Base-by-base conservation (phyloP, 2,329 filamentous ascomycete genomes). In the Magnaporthiopsis rhizophila region DNA sequence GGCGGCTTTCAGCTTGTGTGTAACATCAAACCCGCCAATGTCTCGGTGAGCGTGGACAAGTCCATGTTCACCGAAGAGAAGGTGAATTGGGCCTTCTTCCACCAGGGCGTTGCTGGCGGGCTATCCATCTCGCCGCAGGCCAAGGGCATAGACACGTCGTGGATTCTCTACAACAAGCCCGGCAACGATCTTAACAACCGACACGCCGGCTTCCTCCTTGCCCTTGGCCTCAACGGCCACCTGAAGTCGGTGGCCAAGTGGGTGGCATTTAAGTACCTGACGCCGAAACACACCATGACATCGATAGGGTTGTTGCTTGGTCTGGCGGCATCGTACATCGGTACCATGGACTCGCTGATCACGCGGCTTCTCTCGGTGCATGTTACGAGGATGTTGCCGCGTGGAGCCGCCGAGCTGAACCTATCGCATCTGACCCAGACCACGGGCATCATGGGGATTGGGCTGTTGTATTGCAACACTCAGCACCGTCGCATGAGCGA, bases 181-280 rank as follows among this genome's bases (percentile, higher is more conserved):
- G 79, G 80, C 0, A 84, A 87, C 53, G 95, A 99, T 63, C 82
- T 97, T 18, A 97, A 90, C 67, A 97, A 98, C 72, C 86, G 95
- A n/a, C 95, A 99, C 74, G 96, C 95, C 36, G 95, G 95, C 0
- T 95, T 99, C 68, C 78, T 99, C 58, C 82, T 99, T 0, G 95
- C 92, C 5, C 81, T 99, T 5, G 95, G 95, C 3, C 80, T 99
- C 30, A 97, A 97, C 70, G 96, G 95, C 0, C 96, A 99, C 76
- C 80, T 99, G n/a, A 95, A 91, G 69, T 89, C 87, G 9, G 85
- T 99, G 34, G 95, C 95, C 3, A 98, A 98, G 78, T 99, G 95
- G 94, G 89, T 99, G 58, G 94, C 93, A 11, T 99, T 98, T 83
- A 98, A 97, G 73, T 99, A 99, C 70, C 80, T 99, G n/a, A 99